Percentiles rank a stretch among this genome's conserved stretches.
phyloP scores from a whole-genome alignment of 106 monocot species.

The Xerophyta viscosa region DNA sequence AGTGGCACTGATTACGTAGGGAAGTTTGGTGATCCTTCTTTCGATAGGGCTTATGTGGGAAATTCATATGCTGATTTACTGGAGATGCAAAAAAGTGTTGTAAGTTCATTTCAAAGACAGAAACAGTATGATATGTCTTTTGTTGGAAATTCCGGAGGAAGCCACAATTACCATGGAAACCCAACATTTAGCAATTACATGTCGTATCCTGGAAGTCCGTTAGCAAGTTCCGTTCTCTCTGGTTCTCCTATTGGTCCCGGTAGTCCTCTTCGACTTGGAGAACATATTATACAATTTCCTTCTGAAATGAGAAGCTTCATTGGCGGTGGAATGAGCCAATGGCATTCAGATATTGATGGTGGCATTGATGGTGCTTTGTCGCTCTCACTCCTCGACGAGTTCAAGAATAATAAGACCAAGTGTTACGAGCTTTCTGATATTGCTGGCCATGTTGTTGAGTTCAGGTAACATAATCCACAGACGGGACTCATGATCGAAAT shows the following conservation, averaged over 20 bases:
- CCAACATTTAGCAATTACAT: constrained; percentile 43
- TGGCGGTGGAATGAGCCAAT: constrained; percentile 38
- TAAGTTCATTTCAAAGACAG: constrained; percentile 42
- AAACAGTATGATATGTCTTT: constrained; percentile 48
- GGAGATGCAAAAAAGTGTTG: constrained; percentile 59
- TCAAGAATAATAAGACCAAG: constrained; percentile 87
- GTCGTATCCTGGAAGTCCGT: constrained; percentile 47
- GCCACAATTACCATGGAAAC: constrained; percentile 54
- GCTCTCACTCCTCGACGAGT: constrained; percentile 80
- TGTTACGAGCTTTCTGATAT: constrained; percentile 89
- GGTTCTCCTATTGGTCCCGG: constrained; percentile 52
- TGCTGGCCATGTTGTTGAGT: constrained; percentile 90
- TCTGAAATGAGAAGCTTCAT: constrained; percentile 56
- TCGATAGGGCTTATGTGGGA: constrained; percentile 41
- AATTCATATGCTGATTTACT: constrained; percentile 46
- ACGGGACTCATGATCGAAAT: too few species aligned
- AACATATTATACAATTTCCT: constrained; percentile 33
- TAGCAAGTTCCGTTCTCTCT: constrained; percentile 38
- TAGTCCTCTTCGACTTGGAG: constrained; percentile 55
- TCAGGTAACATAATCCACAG: constrained; percentile 49
- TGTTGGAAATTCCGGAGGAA: constrained; percentile 39
- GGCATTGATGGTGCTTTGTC: constrained; percentile 51
- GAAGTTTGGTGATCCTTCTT: constrained; percentile 27
- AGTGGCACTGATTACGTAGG: constrained; percentile 50
- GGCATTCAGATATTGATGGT: constrained; percentile 27